Base-by-base conservation (phyloP, 2,329 filamentous ascomycete genomes). In the Akanthomyces uredinophilus region DNA sequence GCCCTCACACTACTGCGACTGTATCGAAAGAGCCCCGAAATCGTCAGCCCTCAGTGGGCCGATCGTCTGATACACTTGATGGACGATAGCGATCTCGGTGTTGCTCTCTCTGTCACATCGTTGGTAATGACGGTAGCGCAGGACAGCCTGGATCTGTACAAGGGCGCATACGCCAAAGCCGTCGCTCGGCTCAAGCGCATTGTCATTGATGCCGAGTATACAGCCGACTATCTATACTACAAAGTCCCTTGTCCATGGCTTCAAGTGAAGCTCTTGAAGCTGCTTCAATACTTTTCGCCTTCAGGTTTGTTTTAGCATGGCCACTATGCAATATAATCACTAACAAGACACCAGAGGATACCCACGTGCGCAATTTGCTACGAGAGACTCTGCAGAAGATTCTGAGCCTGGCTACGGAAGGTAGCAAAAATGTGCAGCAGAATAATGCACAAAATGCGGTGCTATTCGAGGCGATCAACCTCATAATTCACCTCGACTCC, bases 231-330 rank as follows among this genome's bases (percentile, higher is more conserved):
- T 73, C 85, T 97, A 29, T 99, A 99, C 79, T 99, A 99, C 81
- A 97, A 97, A 71, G 95, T 99, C n/a, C 95, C 95, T 1, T 99
- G 95, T 72, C 95, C 95, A 3, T 99, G 95, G 95, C 87, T 99
- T 63, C 93, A 98, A 76, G 90, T 98, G 70, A 99, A 99, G 78
- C 83, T 99, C 20, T 77, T 99, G 67, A 87, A 93, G 65, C 78
- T 99, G 64, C 81, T 99, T 66, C 95, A 99, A 76, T 99, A 98
- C 74, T 99, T 96, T 75, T 90, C 93, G 29, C 94, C 95, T 51
- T 96, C 95, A 72, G 89, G 91, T 93, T 81, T 66, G 82, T 76
- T 76, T 13, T 13, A 4, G n/a, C 35, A 27, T 44, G 24, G n/a
- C 13, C 47, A 58, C 67, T 61, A 66, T 59, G 4, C 10, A 14